Conservation (phyloP, 805 yeast species). For the Teunomyces tritomae region DNA sequence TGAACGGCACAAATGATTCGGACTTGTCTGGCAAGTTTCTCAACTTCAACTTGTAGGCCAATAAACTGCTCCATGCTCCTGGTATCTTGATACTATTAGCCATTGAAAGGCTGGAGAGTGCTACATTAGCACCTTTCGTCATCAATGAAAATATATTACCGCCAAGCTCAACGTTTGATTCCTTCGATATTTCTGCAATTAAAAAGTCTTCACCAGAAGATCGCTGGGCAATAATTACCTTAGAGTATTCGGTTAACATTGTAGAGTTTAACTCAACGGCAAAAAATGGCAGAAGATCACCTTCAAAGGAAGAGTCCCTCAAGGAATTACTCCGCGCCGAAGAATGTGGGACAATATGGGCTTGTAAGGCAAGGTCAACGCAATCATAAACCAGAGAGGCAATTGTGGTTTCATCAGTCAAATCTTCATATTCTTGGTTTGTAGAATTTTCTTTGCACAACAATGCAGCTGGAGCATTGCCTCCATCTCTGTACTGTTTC, state of each 20-base stretch:
- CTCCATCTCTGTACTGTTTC: constrained; percentile 7
- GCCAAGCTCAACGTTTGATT: constrained; percentile 21
- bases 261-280: constrained; percentile 43
- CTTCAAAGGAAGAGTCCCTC: constrained; percentile 58
- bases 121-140: constrained; percentile 36
- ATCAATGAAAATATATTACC: constrained; percentile 36
- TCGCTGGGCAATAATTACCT: constrained; percentile 45
- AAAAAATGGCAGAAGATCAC: constrained; percentile 45
- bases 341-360: constrained; percentile 52
- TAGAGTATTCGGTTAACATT: constrained; percentile 44
- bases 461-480: constrained; percentile 15
- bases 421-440: constrained; percentile 25
- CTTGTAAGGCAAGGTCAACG: constrained; percentile 38
- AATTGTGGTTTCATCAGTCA: constrained; percentile 34
- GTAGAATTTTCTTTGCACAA: constrained; percentile 17
- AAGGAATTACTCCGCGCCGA: constrained; percentile 28
- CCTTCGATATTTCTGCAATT: constrained; percentile 33
- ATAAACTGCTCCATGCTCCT: constrained; percentile 59
- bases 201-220: constrained; percentile 27
- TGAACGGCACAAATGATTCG: constrained; percentile 53
- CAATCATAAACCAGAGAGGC: constrained; percentile 44
- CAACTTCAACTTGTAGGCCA: constrained; percentile 46
- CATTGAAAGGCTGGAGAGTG: constrained; percentile 45
- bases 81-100: constrained; percentile 49
- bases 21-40: neutral